Conservation (phyloP, 306 rosid genomes). For the Sesbania bispinosa region DNA sequence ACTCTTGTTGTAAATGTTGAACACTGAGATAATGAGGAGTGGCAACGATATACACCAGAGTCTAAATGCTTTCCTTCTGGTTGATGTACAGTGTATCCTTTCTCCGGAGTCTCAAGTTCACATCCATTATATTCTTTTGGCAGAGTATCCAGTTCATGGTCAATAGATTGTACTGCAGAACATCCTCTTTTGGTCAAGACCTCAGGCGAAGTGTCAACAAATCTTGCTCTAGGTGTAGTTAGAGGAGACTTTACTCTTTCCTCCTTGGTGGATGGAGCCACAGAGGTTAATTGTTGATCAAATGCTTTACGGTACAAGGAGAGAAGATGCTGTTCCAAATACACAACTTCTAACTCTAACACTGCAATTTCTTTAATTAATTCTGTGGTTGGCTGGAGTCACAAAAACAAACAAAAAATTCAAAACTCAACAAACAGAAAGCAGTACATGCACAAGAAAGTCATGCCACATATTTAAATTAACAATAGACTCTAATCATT, state of each 20-base stretch:
- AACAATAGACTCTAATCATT: background rate
- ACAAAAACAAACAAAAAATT: background rate
- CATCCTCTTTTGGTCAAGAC: conserved; percentile 38
- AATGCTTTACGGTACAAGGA: conserved; percentile 84
- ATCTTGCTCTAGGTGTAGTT: conserved; percentile 40
- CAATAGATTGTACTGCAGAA: conserved; percentile 42
- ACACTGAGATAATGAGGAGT: conserved; percentile 65
- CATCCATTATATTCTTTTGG: conserved; percentile 36
- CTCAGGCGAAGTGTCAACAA: conserved; percentile 38
- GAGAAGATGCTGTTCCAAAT: conserved; percentile 93
- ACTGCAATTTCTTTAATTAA: conserved; percentile 85
- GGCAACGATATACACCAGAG: conserved; percentile 64
- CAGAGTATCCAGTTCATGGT: conserved; percentile 30
- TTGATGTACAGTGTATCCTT: conserved; percentile 33
- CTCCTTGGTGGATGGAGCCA: conserved; percentile 44
- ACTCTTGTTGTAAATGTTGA: conserved; percentile 44
- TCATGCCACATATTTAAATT: background rate
- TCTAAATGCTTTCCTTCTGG: conserved; percentile 53
- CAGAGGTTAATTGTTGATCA: conserved; percentile 52
- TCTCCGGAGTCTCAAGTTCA: conserved; percentile 31
- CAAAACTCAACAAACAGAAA: background rate
- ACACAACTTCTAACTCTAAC: conserved; percentile 81
- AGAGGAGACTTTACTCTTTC: conserved; percentile 44
- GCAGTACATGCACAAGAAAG: conserved; percentile 5
- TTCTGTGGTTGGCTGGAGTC: conserved; percentile 75